These are phyloP conservation scores for Chrysochromulina parva DNA, from an alignment of 78 protist genomes.

Conservation along the genomic window DNA sequence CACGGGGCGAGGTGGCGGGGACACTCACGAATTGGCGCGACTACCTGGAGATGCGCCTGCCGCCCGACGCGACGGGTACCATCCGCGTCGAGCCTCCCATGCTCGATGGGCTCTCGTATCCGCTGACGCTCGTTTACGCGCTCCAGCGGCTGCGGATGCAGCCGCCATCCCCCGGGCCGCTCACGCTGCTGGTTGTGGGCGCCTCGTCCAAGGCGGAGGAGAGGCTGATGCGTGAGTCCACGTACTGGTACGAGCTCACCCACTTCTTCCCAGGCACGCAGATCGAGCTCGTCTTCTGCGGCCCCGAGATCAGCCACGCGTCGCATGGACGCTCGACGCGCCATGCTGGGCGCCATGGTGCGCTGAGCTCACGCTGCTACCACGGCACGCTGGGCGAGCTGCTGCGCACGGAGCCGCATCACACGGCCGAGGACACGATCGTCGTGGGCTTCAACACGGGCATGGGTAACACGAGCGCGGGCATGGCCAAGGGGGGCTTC, in stretches of 20 bases:
- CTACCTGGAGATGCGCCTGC: neutral
- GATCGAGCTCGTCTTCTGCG: neutral
- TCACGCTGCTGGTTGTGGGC: neutral
- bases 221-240: neutral
- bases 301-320: neutral
- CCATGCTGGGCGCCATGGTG: neutral
- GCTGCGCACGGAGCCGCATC: neutral
- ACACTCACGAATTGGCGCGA: neutral
- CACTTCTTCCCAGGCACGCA: neutral
- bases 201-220: constrained; percentile 6
- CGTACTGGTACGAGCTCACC: neutral
- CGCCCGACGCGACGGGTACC: neutral
- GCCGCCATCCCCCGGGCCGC: neutral
- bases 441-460: constrained; percentile 13
- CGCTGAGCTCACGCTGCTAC: neutral
- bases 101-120: constrained; percentile 20
- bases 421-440: neutral
- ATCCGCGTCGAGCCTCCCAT: neutral
- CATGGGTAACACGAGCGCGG: neutral
- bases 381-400: neutral
- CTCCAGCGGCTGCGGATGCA: no score
- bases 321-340: neutral
- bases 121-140: neutral
- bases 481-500: neutral
- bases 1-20: no score